Evolutionary conservation across 2,329 filamentous ascomycete species (phyloP), one percentile per base, ranked within the genome.

Genomic region (Sordariomycetes sp.): DNA sequence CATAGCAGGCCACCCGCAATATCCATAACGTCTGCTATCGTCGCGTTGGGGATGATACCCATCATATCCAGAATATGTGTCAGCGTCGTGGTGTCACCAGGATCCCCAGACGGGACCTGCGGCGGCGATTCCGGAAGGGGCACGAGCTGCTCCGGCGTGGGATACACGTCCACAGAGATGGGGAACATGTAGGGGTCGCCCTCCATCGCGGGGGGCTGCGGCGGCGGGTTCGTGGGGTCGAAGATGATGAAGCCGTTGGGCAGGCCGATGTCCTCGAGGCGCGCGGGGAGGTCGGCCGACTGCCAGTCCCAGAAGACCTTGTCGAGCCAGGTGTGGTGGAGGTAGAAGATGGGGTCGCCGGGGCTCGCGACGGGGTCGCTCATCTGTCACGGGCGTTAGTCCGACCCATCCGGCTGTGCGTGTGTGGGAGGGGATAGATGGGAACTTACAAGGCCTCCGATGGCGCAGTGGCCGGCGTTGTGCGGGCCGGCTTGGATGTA

Each of bases 341-440:
- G 61, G 53, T 65, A 68, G 55, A 66, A 67, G 12, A 66, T 32
- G 1, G 66, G 65, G 34, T 67, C 65, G 78, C 79, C 16, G n/a
- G 61, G 61, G 54, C 58, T 60, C 1, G 62, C 61, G 54, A 61
- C 57, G 16, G 59, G 66, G 65, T 66, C 62, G 34, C 60, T 64
- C 34, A 68, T 61, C 46, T 69, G 12, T 46, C 18, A n/a, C 8
- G 2, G n/a, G 40, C 16, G 6, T 4, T 32, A 32, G 28, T n/a
- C 3, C 18, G 18, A 16, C 40, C 18, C 40, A 37, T 69, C 64
- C 32, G 68, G 63, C 22, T 12, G 8, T 32, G 3, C n/a, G 32
- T 3, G 11, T 18, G 20, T 3, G 5, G 12, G 18, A 48, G 4
- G 22, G 16, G n/a, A n/a, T 5, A 11, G 22, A 6, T 7, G 10